A percentile compares a stretch with the other conserved stretches of the same genome.
Evolutionary conservation across 495 filamentous ascomycete species (phyloP).

Genomic region (Cenococcum geophilum): DNA sequence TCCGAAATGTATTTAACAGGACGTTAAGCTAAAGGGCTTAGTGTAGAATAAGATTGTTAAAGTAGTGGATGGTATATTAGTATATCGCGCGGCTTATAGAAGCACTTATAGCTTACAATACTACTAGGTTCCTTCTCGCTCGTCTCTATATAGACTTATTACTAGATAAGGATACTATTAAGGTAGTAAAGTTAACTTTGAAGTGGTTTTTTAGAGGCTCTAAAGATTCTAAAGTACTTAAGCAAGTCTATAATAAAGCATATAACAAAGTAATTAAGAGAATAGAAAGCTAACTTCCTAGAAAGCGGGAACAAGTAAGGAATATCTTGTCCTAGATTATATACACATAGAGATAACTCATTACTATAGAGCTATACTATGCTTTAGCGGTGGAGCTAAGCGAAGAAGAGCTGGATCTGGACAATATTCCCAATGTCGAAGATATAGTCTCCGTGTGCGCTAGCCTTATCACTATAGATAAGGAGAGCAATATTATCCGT

Average conservation of each 20-base stretch:
- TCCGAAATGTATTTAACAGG: too few species aligned
- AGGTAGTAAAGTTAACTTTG: conserved; percentile 29
- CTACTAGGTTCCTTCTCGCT: too few species aligned
- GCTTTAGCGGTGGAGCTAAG: conserved; percentile 41
- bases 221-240: too few species aligned
- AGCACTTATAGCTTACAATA: too few species aligned
- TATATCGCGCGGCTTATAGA: too few species aligned
- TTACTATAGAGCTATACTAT: conserved; percentile 43
- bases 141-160: conserved; percentile 47
- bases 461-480: conserved; percentile 47
- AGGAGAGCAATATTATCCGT: conserved; percentile 44
- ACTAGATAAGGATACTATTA: conserved; percentile 29
- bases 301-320: conserved; percentile 34
- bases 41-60: too few species aligned
- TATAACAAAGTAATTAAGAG: conserved; percentile 44
- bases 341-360: conserved; percentile 40
- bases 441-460: conserved; percentile 45
- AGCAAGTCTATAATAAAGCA: conserved; percentile 18
- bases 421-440: conserved; percentile 38
- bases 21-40: too few species aligned
- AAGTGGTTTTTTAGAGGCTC: neutral
- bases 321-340: conserved; percentile 44
- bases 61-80: too few species aligned
- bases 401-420: conserved; percentile 36
- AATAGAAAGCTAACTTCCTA: conserved; percentile 37